Base-by-base conservation (phyloP, 257 asterid species). In the Mentha longifolia region DNA sequence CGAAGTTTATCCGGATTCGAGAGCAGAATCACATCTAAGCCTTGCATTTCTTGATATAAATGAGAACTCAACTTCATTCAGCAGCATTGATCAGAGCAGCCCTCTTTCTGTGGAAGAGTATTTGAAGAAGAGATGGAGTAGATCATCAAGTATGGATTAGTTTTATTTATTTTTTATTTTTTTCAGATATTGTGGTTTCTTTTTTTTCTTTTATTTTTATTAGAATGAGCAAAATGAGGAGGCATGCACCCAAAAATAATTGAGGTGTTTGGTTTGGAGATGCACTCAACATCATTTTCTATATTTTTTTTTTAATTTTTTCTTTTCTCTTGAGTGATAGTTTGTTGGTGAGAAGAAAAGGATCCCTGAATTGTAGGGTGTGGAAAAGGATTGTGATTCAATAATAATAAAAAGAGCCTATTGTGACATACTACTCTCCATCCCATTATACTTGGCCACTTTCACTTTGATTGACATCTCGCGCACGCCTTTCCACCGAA, bases 1-100 rank as follows among this genome's bases (percentile, higher is more conserved):
- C 62, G 98, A 92, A 83, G 97, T 92, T 14, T 90, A 92, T 85
- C 96, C 95, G 42, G 88, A 88, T 80, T 90, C 91, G 47, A 80
- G 89, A 70, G 88, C 92, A 62, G 96, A 85, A 75, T 90, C 98
- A 16, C 96, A 90, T 83, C 74, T 92, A 50, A 77, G 86, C 74
- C 87, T 88, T 33, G 98, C 98, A 3, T 84, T 90, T 41, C 86
- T 85, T 67, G 98, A 88, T 68, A 83, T 89, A 11, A 80, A 79
- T 65, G 93, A 89, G 19, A 72, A 67, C 46, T 79, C 84, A 11
- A 70, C 91, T 35, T 88, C 96, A 64, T 88, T 84, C 76, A 85
- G 92, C 82, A 92, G 98, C 77, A 65, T 72, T 62, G 95, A 89
- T 49, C 92, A 84, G 61, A 84, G 80, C 81, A 92, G 96, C 77